phyloP scores from a whole-genome alignment of 129 eudicot species.

The Lactuca saligna region DNA sequence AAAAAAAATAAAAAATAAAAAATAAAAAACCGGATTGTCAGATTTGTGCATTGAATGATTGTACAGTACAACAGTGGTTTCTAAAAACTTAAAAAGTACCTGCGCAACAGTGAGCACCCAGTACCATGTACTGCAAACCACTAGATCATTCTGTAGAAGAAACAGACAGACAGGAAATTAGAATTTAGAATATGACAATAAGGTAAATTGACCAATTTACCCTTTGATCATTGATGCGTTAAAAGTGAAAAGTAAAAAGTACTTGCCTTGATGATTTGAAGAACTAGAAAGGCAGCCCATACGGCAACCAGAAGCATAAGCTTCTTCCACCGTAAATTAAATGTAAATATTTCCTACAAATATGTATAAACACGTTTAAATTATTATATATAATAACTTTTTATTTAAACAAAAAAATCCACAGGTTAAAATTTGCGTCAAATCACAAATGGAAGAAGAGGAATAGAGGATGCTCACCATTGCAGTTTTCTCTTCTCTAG shows the following conservation, averaged over 20 bases:
- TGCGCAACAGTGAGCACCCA: conserved; percentile 81
- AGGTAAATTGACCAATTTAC: background rate
- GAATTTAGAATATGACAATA: too few relatives aligned
- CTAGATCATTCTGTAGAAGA: conserved; percentile 62
- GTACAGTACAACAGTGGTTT: background rate
- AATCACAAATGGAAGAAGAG: conserved; percentile 6
- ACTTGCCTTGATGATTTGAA: conserved; percentile 86
- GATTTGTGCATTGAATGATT: conserved; percentile 1
- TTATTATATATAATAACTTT: background rate
- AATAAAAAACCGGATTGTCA: background rate
- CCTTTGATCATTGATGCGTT: background rate
- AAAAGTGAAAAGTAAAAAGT: background rate
- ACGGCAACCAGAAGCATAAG: conserved; percentile 51
- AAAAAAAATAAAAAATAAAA: background rate
- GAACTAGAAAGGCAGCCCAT: conserved; percentile 76
- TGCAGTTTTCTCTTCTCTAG: conserved; percentile 70
- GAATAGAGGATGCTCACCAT: conserved; percentile 46
- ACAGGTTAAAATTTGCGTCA: background rate
- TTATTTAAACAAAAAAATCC: background rate
- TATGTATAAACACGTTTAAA: background rate
- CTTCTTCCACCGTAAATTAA: conserved; percentile 66
- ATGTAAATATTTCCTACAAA: conserved; percentile 62
- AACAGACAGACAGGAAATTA: conserved; percentile 7
- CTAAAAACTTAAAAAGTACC: conserved; percentile 40
- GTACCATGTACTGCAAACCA: conserved; percentile 67